Evolutionary conservation across 768 basidiomycete genomes (phyloP), one percentile per base, ranked within the genome.

Genomic region (Amyloporia xantha): DNA sequence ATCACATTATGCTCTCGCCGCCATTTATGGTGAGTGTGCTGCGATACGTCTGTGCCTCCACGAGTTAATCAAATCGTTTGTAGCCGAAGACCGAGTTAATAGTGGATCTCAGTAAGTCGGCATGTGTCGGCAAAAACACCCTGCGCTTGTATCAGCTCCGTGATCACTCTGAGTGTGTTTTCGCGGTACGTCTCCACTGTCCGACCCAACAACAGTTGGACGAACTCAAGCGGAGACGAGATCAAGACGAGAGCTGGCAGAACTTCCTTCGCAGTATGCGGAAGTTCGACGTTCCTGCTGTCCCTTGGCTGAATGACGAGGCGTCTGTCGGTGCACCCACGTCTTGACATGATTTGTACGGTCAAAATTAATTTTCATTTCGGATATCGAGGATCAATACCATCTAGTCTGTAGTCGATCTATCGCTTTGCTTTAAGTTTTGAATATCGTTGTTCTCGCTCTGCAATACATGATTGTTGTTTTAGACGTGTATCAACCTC

Each of bases 131-230:
- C 21, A 41, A n/a, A 21, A 60, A 60, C 45, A 44, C 27, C 12
- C 41, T 57, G 25, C 35, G 46, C 3, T 13, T 60, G 5, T 51
- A 43, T 39, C 57, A 53, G 45, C 54, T 48, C 44, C 38, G 48
- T 20, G 54, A 54, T 43, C 48, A 47, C 44, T 51, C 49, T 1
- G 51, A 54, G n/a, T 52, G 46, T 21, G 44, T 54, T 21, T 55
- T 57, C 43, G 56, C 49, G 11, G 41, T 54, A 36, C 41, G 50
- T 20, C 27, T 58, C 4, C 59, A 60, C 40, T 38, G 44, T 1
- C 59, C 55, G 3, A 57, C 54, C 12, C 39, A 41, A 2, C 49
- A 48, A 5, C 54, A 56, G 38, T 47, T 52, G 15, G 33, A 35
- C 4, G 54, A 52, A 51, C 45, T 52, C 30, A 37, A 52, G 26